phyloP scores from a whole-genome alignment of 2,329 filamentous ascomycete genomes.

The Teratosphaeria pseudoeucalypti region DNA sequence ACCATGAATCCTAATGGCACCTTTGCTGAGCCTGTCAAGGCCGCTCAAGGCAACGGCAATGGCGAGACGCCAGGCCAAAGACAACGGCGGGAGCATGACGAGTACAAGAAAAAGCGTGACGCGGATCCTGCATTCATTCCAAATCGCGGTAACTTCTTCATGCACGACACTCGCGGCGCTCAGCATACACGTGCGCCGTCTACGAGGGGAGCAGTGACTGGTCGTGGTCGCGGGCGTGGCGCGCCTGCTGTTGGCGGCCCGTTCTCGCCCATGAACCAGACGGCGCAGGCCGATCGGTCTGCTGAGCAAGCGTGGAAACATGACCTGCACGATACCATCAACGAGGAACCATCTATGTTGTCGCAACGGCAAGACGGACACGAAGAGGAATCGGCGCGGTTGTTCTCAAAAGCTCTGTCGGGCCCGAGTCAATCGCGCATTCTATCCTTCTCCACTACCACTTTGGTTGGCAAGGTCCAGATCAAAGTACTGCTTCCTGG shows the following conservation, averaged over 20 bases:
- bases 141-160: constrained; percentile 89
- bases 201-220: constrained; percentile 22
- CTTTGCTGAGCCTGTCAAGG: constrained; percentile 19
- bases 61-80: constrained; percentile 53
- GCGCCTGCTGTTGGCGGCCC: constrained; percentile 44
- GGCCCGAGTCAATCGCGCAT: constrained; percentile 13
- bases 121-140: constrained; percentile 89
- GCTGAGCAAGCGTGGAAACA: constrained; percentile 78
- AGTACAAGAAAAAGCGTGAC: constrained; percentile 79
- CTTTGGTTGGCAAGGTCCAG: constrained; percentile 72
- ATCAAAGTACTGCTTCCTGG: constrained; percentile 71
- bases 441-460: constrained; percentile 62
- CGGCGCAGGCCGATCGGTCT: constrained; percentile 42
- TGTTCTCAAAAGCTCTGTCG: constrained; percentile 12
- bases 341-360: constrained; percentile 28
- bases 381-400: constrained; percentile 16
- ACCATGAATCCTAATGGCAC: constrained; percentile 33
- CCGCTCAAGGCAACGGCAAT: constrained; percentile 24
- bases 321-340: constrained; percentile 67
- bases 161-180: constrained; percentile 69
- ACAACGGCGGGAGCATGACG: constrained; percentile 76
- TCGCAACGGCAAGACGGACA: constrained; percentile 8
- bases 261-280: constrained; percentile 38
- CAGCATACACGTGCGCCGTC: constrained; percentile 11
- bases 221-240: constrained; percentile 54